A percentile compares a stretch with the other conserved stretches of the same genome.
Evolutionary conservation across 257 asterid species (phyloP).

Genomic region (Henckelia pumila): DNA sequence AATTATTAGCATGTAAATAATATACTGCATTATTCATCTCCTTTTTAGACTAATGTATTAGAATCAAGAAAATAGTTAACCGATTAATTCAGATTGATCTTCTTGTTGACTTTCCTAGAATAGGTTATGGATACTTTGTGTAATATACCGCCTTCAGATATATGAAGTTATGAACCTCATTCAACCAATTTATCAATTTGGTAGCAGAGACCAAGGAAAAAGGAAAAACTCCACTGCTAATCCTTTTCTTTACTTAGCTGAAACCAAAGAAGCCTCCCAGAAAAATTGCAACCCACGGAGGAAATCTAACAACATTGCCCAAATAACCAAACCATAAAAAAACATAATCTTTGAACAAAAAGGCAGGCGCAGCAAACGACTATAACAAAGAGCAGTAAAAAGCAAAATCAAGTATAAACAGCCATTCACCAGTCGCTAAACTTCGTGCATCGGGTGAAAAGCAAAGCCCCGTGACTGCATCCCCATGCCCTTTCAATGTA

Average conservation of each 20-base stretch:
- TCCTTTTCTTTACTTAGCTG: no score
- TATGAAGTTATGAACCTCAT: neutral
- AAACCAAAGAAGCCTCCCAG: neutral
- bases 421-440: slow-evolving; percentile 74
- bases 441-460: slow-evolving; percentile 76
- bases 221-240: no score
- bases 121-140: neutral
- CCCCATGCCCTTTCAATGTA: slow-evolving; percentile 96
- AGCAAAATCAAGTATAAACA: slow-evolving; percentile 13
- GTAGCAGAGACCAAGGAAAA: no score
- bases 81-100: neutral
- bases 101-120: neutral
- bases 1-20: no score
- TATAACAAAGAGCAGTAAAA: neutral
- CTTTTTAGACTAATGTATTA: no score
- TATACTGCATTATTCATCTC: no score
- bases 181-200: neutral
- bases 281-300: neutral
- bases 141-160: neutral
- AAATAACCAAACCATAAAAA: neutral
- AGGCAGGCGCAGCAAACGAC: neutral
- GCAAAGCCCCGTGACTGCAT: slow-evolving; percentile 76
- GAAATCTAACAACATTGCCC: neutral
- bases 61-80: no score
- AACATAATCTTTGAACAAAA: no score